These are phyloP conservation scores for Fusarium oligoseptatum DNA, from an alignment of 2,329 filamentous ascomycete genomes.

Conservation along the genomic window DNA sequence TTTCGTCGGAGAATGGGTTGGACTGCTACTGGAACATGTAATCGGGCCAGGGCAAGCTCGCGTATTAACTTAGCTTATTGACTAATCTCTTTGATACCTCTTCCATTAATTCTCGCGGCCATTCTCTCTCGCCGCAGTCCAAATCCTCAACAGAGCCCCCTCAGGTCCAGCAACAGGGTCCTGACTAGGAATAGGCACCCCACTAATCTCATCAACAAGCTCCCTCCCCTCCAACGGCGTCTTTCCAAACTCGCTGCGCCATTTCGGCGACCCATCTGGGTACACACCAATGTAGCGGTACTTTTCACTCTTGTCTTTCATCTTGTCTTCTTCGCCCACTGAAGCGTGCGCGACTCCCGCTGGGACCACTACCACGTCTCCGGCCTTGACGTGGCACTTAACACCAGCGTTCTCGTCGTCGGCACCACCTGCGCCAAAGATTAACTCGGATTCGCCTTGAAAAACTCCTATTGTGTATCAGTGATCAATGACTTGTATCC, in stretches of 20 bases:
- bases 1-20: background rate
- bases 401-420: background rate
- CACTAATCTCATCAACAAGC: background rate
- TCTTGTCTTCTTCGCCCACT: background rate
- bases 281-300: slow-evolving; percentile 13
- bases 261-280: background rate
- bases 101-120: background rate
- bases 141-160: slow-evolving; percentile 3
- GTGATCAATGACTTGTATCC: background rate
- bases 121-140: background rate
- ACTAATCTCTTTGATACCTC: background rate
- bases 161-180: slow-evolving; percentile 1
- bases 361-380: slow-evolving; percentile 19
- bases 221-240: background rate
- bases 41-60: background rate
- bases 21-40: background rate
- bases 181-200: slow-evolving; percentile 4
- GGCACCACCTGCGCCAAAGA: slow-evolving; percentile 7
- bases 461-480: background rate
- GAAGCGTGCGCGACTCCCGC: slow-evolving; percentile 12
- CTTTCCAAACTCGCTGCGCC: slow-evolving; percentile 3
- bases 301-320: slow-evolving; percentile 1
- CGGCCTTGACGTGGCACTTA: background rate
- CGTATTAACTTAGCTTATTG: background rate
- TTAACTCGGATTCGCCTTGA: slow-evolving; percentile 11